phyloP scores from a whole-genome alignment of 257 asterid species.

The Solanum habrochaites region DNA sequence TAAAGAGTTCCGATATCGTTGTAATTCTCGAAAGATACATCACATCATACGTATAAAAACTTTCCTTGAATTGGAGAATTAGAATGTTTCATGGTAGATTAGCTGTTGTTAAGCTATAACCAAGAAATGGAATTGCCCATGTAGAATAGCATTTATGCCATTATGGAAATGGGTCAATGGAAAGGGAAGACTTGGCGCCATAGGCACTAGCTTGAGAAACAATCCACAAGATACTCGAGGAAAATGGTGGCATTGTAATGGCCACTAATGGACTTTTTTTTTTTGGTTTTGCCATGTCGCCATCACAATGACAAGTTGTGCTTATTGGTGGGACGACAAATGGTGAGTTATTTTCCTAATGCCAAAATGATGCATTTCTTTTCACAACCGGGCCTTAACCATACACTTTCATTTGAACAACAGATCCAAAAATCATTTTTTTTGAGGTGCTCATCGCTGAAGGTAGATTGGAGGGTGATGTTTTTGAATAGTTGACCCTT shows the following conservation, averaged over 20 bases:
- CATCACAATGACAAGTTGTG: no score
- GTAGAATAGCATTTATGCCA: neutral
- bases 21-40: neutral
- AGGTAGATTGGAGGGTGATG: neutral
- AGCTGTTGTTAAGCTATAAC: neutral
- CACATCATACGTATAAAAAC: neutral
- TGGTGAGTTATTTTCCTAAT: no score
- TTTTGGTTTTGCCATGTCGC: no score
- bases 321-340: no score
- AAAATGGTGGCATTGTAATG: no score
- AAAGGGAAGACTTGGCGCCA: neutral
- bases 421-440: neutral
- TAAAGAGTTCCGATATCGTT: neutral
- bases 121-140: neutral
- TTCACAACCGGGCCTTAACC: neutral
- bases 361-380: neutral
- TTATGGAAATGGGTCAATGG: neutral
- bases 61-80: neutral
- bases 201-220: neutral
- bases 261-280: no score
- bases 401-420: neutral
- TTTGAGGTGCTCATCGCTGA: neutral
- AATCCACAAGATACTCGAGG: no score
- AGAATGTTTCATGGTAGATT: neutral
- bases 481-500: neutral